These are phyloP conservation scores for Meyerozyma smithsonii DNA, from an alignment of 1,139 yeast genomes.

Conservation along the genomic window DNA sequence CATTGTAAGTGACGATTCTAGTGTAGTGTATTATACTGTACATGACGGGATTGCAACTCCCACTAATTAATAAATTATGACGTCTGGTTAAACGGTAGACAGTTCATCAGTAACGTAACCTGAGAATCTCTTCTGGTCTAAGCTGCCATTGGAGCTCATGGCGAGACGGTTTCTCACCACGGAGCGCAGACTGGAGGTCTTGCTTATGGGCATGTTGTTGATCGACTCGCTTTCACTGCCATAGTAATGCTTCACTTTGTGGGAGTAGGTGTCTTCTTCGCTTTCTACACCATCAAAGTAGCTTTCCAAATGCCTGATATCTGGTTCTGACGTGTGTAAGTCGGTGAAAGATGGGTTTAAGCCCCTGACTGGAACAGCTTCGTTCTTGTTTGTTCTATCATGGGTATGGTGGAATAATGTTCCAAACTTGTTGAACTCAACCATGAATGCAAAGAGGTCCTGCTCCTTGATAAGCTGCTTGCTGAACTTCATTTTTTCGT, in stretches of 20 bases:
- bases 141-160: slow-evolving; percentile 1
- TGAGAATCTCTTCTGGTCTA: neutral
- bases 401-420: neutral
- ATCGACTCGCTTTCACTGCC: slow-evolving; percentile 1
- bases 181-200: neutral
- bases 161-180: slow-evolving; percentile 2
- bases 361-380: neutral
- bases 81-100: neutral
- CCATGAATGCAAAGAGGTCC: slow-evolving; percentile 60
- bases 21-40: neutral
- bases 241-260: neutral
- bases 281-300: neutral
- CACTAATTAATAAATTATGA: neutral
- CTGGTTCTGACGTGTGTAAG: neutral
- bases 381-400: neutral
- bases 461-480: slow-evolving; percentile 55
- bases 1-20: neutral
- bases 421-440: slow-evolving; percentile 2
- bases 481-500: slow-evolving; percentile 69
- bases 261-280: slow-evolving; percentile 1
- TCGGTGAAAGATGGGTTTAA: neutral
- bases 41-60: slow-evolving; percentile 1
- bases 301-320: neutral
- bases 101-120: neutral
- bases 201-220: neutral